phyloP scores from a whole-genome alignment of 495 filamentous ascomycete species.

The Clavariopsis aquatica region DNA sequence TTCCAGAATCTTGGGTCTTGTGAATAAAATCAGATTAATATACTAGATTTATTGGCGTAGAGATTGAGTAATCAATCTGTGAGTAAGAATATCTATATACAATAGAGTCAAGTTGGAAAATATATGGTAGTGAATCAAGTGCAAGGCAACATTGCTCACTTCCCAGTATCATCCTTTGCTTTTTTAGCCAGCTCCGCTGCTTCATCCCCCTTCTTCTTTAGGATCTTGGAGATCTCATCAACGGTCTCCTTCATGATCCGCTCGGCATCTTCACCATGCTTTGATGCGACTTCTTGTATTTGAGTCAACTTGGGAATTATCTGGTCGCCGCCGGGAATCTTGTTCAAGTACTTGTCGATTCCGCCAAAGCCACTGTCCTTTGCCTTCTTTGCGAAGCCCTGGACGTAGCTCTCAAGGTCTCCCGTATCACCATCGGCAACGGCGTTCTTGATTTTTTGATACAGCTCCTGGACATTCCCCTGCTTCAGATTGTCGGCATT shows the following conservation, averaged over 20 bases:
- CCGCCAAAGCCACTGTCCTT: constrained; percentile 48
- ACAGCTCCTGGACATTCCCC: constrained; percentile 58
- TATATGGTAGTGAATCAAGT: too few species aligned
- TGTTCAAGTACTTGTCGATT: constrained; percentile 54
- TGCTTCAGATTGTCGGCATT: constrained; percentile 62
- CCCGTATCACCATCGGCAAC: constrained; percentile 57
- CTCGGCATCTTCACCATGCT: constrained; percentile 63
- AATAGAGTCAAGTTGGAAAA: too few species aligned
- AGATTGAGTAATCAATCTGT: too few species aligned
- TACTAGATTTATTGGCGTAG: too few species aligned
- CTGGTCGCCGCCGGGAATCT: constrained; percentile 56
- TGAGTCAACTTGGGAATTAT: constrained; percentile 58
- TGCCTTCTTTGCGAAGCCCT: constrained; percentile 55
- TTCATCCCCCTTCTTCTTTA: constrained; percentile 51
- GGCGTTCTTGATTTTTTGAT: constrained; percentile 55
- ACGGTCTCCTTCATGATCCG: constrained; percentile 61
- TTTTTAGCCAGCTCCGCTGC: constrained; percentile 49
- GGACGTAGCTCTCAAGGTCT: constrained; percentile 60
- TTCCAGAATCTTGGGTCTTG: too few species aligned
- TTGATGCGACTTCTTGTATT: constrained; percentile 55
- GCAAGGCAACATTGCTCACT: too few species aligned
- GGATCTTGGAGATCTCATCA: constrained; percentile 51
- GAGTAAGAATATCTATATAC: too few species aligned
- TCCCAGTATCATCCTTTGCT: constrained; percentile 30
- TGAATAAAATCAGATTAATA: too few species aligned